Evolutionary conservation across 2,329 filamentous ascomycete genomes (phyloP).

Genomic region (Mycosphaerella sp.): DNA sequence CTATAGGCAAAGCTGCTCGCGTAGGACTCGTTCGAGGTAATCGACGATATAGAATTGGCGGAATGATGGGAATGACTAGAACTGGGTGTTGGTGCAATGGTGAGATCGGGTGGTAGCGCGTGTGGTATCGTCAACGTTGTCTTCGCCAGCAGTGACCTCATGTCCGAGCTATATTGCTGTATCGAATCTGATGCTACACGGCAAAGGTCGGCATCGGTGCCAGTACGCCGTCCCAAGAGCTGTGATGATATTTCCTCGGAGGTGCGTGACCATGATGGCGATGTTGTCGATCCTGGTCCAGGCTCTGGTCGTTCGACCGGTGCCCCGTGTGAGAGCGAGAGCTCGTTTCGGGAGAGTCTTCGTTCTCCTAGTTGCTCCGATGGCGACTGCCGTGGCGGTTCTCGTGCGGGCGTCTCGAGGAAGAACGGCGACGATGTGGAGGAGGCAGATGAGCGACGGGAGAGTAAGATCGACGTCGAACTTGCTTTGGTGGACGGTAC

Average conservation of each 20-base stretch:
- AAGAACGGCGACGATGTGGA: conserved; percentile 19
- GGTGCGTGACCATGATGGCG: conserved; percentile 29
- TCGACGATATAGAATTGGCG: conserved; percentile 10
- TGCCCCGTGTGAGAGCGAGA: conserved; percentile 14
- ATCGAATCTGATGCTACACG: conserved; percentile 10
- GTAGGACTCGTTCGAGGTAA: conserved; percentile 17
- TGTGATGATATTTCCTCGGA: conserved; percentile 30
- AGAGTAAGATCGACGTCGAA: conserved; percentile 28
- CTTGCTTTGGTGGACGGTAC: conserved; percentile 21
- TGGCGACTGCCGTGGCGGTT: conserved; percentile 17
- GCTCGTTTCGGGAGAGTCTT: conserved; percentile 22
- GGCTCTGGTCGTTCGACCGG: conserved; percentile 23
- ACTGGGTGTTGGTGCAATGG: conserved; percentile 11
- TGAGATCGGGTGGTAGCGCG: not conserved
- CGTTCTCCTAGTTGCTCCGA: conserved; percentile 18
- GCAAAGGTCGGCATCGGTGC: conserved; percentile 29
- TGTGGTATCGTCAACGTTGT: not conserved
- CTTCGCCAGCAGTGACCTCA: not conserved
- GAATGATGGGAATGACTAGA: conserved; percentile 11
- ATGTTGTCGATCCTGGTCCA: conserved; percentile 27
- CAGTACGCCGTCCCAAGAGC: conserved; percentile 31
- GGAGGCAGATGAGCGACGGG: conserved; percentile 21
- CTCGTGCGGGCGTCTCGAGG: conserved; percentile 22
- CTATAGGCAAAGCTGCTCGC: conserved; percentile 29
- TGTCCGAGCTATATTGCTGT: conserved; percentile 11